Evolutionary conservation across 495 filamentous ascomycete genomes (phyloP), one percentile per base, ranked within the genome.

Genomic region (Lepraria neglecta): DNA sequence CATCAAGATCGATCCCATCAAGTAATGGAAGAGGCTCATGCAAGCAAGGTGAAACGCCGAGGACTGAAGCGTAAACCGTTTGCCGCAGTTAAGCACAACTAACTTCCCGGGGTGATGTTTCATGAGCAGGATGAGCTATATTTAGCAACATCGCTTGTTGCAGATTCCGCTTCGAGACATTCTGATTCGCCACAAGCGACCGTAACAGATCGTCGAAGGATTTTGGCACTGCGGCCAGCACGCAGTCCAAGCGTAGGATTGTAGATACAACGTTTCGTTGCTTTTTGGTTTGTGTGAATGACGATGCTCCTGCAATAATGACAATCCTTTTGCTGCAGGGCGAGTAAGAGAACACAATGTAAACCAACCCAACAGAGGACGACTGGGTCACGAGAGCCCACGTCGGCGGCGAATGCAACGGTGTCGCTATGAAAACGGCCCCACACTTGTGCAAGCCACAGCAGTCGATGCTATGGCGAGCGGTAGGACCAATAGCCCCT

Each of bases 71-170:
- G 51, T 54, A 11, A 33, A 15, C 6, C 17, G 21, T 54, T 54
- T 54, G 51, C 28, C 51, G 51, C 51, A 54, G 51, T 33, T 33
- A 14, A 24, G 51, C 35, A 54, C 51, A 38, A 38, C 28, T 35
- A 11, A 38, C 17, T 35, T 38, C 17, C 51, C 31, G 28, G 4
- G 7, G 31, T 24, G 51, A 15, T 53, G 51, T 54, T 54, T 54
- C 51, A 54, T 15, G 35, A 54, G 51, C 15, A 54, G n/a, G 6
- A 6, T 54, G 30, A 0, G 30, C 51, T 54, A 54, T 54, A 35
- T 54, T 54, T 54, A 19, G 51, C 51, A 33, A 11, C 51, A 35
- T 54, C 51, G 51, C 51, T 54, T 54, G 51, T 54, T 54, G 51
- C 51, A 33, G 51, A 54, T 35, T 54, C 31, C 51, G 51, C 51